Base-by-base conservation (phyloP, 108 stramenopile genomes). In the Cyclotella cryptica region DNA sequence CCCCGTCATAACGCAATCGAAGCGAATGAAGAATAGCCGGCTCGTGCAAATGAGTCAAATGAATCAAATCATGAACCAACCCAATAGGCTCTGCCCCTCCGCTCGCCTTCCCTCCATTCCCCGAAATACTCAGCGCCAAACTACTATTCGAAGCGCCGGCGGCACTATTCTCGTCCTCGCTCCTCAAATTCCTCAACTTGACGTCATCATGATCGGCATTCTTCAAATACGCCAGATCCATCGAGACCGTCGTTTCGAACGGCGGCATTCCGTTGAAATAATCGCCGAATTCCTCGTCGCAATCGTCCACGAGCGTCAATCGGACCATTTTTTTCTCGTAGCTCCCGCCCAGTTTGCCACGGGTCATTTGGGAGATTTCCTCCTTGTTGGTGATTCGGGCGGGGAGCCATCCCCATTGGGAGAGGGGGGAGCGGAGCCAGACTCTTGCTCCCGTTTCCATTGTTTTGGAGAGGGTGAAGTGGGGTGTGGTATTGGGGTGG, bases 1-100 rank as follows among this genome's bases (percentile, higher is more conserved):
- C 87, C 19, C 69, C 55, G 53, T 88, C 88, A 82, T 94, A 96
- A 15, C 97, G 83, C 49, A 89, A 64, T 24, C 91, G 78, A 15
- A 96, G 71, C 13, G 89, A 86, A 77, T 96, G 92, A 19, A 96
- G 61, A 68, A 96, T 90, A n/a, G 95, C 89, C 52, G 92, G 90
- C 74, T 92, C 91, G 81, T 96, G 90, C 35, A 96, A 61, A 66
- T 96, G 92, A 0, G 92, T 92, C 67, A 96, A 63, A 14, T 83
- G 88, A 73, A 96, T 91, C 29, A 96, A 77, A 83, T 96, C 95
- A 71, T 95, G 52, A 10, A 77, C 68, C 6, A 45, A 46, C 9
- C 61, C 72, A 11, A 73, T 55, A 15, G 54, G 15, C 28, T 45
- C 22, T 28, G 81, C 39, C 3, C 76, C 19, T 26, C 74, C 55